Percentiles rank a stretch among this genome's conserved stretches.
These are phyloP conservation scores for Ogataea pignaliae DNA, from an alignment of 805 yeast genomes.

Conservation along the genomic window DNA sequence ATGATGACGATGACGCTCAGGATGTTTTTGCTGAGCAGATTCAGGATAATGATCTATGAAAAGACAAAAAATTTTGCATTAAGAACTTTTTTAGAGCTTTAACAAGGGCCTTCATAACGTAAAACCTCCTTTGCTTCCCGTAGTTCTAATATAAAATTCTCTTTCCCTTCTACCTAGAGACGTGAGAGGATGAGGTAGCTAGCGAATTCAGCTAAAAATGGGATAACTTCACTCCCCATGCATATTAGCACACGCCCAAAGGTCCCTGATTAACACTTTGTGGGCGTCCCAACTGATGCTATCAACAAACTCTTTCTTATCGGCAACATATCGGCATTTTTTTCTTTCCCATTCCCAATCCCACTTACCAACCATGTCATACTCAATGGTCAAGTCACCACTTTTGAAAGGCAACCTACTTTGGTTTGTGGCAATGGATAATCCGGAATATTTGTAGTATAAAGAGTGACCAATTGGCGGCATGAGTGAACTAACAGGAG, in stretches of 20 bases:
- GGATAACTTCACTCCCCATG: constrained; percentile 3
- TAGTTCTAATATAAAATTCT: background rate
- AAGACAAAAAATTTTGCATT: no score
- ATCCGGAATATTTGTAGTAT: constrained; percentile 17
- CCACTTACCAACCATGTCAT: constrained; percentile 19
- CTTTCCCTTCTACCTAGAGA: no score
- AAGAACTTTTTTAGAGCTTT: no score
- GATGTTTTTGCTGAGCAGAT: constrained; percentile 20
- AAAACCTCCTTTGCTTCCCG: background rate
- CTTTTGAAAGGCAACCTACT: constrained; percentile 5
- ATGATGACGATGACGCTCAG: constrained; percentile 16
- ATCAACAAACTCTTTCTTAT: constrained; percentile 12
- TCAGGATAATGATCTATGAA: constrained; percentile 17
- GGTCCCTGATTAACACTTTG: constrained; percentile 12
- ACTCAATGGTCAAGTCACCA: constrained; percentile 14
- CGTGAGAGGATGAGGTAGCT: no score
- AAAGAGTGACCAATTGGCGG: constrained; percentile 8
- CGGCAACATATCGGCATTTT: constrained; percentile 13
- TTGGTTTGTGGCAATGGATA: constrained; percentile 20
- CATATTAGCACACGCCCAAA: constrained; percentile 20
- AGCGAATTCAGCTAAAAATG: no score
- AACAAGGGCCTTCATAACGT: no score
- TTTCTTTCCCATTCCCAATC: constrained; percentile 16
- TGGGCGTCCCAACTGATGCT: constrained; percentile 18
- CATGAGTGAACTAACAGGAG: constrained; percentile 7